Evolutionary conservation across 345 rosid genomes (phyloP).

Genomic region (Theobroma cacao): DNA sequence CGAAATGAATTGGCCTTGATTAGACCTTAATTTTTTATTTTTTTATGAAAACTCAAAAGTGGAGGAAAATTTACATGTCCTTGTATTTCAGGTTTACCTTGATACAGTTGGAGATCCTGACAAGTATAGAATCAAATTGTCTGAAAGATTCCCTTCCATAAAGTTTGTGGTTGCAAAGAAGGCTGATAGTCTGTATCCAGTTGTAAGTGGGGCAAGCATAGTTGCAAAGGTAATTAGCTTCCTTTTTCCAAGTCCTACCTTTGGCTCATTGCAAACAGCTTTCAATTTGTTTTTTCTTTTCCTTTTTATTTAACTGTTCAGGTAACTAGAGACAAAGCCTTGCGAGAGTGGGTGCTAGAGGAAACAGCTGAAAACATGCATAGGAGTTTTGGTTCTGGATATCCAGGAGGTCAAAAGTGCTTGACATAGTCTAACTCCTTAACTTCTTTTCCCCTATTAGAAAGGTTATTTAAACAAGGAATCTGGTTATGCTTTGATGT

Average conservation of each 20-base stretch:
- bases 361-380: conserved; percentile 72
- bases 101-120: conserved; percentile 96
- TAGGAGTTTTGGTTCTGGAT: conserved; percentile 90
- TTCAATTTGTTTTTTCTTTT: background rate
- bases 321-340: conserved; percentile 93
- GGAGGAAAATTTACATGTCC: conserved; percentile 11
- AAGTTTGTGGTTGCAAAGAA: conserved; percentile 92
- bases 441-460: background rate
- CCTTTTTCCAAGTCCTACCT: background rate
- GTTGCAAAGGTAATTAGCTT: conserved; percentile 77
- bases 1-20: background rate
- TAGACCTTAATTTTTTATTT: too few species aligned
- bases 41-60: too few species aligned
- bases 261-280: background rate
- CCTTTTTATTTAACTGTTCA: conserved; percentile 24
- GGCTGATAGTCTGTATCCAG: conserved; percentile 94
- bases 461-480: background rate
- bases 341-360: conserved; percentile 76
- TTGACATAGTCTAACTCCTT: background rate
- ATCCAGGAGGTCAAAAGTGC: conserved; percentile 76
- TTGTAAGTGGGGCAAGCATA: conserved; percentile 96
- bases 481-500: conserved; percentile 22
- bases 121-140: conserved; percentile 72
- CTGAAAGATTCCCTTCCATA: conserved; percentile 74
- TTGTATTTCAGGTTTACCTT: conserved; percentile 61